Evolutionary conservation across 108 stramenopile genomes (phyloP).

Genomic region (Cyclostephanos tholiformis): DNA sequence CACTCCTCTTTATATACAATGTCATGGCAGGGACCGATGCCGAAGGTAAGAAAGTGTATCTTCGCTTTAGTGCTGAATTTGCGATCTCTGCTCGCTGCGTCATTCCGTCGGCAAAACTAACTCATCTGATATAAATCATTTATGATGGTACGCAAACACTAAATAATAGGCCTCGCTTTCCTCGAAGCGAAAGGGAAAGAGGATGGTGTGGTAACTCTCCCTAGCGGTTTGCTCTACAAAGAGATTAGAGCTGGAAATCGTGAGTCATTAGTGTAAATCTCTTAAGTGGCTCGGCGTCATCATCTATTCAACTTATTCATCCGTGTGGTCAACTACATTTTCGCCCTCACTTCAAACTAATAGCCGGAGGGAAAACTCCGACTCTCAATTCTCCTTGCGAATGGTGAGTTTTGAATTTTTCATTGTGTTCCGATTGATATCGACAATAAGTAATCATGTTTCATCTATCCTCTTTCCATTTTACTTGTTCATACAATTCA

Average conservation of each 20-base stretch:
- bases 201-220: constrained; percentile 70
- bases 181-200: constrained; percentile 79
- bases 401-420: constrained; percentile 3
- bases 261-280: constrained; percentile 31
- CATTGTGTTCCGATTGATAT: background rate
- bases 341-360: background rate
- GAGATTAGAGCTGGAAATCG: constrained; percentile 62
- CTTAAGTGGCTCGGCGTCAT: background rate
- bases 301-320: background rate
- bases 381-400: constrained; percentile 44
- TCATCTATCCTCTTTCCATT: background rate
- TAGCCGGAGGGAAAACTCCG: constrained; percentile 43
- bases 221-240: constrained; percentile 86
- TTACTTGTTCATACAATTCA: background rate
- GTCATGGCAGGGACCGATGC: constrained; percentile 67
- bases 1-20: constrained; percentile 44
- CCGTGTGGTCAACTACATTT: background rate
- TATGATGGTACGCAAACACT: background rate
- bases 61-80: background rate
- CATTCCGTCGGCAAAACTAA: background rate
- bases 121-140: background rate
- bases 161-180: constrained; percentile 62
- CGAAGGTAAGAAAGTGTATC: constrained; percentile 25
- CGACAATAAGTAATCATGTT: background rate
- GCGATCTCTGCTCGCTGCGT: background rate